Evolutionary conservation across 345 rosid genomes (phyloP), one percentile per base, ranked within the genome.

Genomic region (Eucalyptus erythrocorys): DNA sequence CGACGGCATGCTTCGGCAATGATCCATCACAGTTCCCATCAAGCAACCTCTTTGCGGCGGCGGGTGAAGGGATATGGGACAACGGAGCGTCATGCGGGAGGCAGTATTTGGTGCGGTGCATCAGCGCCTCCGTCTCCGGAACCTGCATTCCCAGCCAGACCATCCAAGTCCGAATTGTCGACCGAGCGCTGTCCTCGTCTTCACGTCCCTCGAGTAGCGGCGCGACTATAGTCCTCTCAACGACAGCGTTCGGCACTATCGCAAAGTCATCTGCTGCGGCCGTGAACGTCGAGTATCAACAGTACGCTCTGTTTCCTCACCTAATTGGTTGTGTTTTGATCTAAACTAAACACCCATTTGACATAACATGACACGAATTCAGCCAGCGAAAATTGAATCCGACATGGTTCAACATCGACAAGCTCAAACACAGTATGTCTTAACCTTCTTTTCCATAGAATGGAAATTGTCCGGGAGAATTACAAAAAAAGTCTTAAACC

Each of bases 81-180:
- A 93, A 93, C 53, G 97, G 97, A 1, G 96, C 96, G 5, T 86
- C 94, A 6, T 95, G 97, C 22, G 97, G 96, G 85, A 88, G 95
- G 89, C 91, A 89, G 34, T 95, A 95, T 66, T 9, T 88, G 37
- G 94, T 95, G 32, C 86, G 95, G 22, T 95, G 97, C 91, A 91
- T 94, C 24, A 95, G 94, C 22, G 94, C 94, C 11, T 81, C 86
- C 7, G 89, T 47, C 5, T 89, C 89, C 0, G 34, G 90, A 19
- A 87, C 93, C 13, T 95, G 97, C 88, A n/a, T n/a, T 14, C 89
- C 92, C 3, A 88, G 32, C 14, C 37, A 57, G 53, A 92, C 90
- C 24, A 92, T 95, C 71, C 92, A 88, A 61, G 85, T 95, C 93
- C 82, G 47, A 40, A 76, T 76, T 0, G 82, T 76, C 5, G 82